Conservation (phyloP, 2,329 filamentous ascomycete species). For the Aureobasidium sp. region DNA sequence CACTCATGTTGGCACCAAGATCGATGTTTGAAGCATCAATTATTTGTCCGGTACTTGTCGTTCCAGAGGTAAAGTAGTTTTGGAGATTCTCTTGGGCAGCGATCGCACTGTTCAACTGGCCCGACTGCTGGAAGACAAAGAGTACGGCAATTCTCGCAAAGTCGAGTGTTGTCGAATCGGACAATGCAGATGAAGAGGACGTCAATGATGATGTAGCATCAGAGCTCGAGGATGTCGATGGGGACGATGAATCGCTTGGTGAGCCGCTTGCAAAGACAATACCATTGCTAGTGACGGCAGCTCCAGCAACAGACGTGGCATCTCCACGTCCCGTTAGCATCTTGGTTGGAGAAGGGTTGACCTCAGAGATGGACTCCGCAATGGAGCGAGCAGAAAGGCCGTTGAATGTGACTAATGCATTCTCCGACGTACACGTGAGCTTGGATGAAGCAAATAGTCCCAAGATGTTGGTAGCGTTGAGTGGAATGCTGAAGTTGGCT, state of each 20-base stretch:
- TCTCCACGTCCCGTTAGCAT: neutral
- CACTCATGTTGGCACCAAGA: constrained; percentile 25
- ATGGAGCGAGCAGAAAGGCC: constrained; percentile 32
- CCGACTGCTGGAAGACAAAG: constrained; percentile 37
- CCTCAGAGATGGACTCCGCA: constrained; percentile 14
- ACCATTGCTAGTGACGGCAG: constrained; percentile 29
- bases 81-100: constrained; percentile 39
- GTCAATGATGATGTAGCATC: constrained; percentile 19
- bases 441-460: constrained; percentile 68
- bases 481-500: constrained; percentile 66
- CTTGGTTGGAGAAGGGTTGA: constrained; percentile 4
- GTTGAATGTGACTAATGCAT: constrained; percentile 80
- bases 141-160: constrained; percentile 42
- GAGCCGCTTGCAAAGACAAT: constrained; percentile 25
- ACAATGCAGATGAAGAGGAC: constrained; percentile 19
- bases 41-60: constrained; percentile 18
- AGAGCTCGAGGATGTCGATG: neutral
- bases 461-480: constrained; percentile 63
- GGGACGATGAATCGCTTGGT: neutral
- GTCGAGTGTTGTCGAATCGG: constrained; percentile 30
- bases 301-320: constrained; percentile 13
- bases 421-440: constrained; percentile 76
- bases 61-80: constrained; percentile 24
- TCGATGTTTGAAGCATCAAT: constrained; percentile 22
- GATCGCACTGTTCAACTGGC: constrained; percentile 34